These are phyloP conservation scores for Tolypocladium pustulatum DNA, from an alignment of 2,329 filamentous ascomycete genomes.

Conservation along the genomic window DNA sequence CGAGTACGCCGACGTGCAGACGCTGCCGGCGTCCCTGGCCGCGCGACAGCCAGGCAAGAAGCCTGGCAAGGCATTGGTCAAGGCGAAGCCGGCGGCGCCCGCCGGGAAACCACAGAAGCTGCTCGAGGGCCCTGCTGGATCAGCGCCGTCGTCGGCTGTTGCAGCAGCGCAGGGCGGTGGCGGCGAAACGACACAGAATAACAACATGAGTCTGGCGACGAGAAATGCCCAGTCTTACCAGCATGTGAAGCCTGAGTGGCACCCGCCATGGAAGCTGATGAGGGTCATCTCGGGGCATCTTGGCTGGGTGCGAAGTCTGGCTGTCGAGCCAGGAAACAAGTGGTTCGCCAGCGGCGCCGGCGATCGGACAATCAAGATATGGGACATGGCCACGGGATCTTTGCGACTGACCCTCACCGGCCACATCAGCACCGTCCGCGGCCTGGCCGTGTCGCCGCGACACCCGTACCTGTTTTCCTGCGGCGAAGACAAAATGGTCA, in stretches of 20 bases:
- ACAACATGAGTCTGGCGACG: slow-evolving; percentile 21
- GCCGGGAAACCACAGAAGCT: slow-evolving; percentile 22
- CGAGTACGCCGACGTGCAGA: slow-evolving; percentile 71
- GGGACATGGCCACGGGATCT: slow-evolving; percentile 86
- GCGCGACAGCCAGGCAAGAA: slow-evolving; percentile 58
- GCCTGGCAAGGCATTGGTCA: slow-evolving; percentile 15
- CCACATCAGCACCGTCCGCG: slow-evolving; percentile 87
- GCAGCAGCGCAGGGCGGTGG: slow-evolving; percentile 7
- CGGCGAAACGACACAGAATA: slow-evolving; percentile 6
- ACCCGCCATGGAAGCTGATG: slow-evolving; percentile 97
- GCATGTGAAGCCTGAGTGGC: slow-evolving; percentile 77
- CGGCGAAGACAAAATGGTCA: slow-evolving; percentile 99
- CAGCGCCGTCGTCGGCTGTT: slow-evolving; percentile 24
- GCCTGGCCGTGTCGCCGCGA: slow-evolving; percentile 80
- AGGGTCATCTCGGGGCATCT: slow-evolving; percentile 93
- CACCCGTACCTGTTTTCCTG: slow-evolving; percentile 98
- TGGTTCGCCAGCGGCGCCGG: slow-evolving; percentile 97
- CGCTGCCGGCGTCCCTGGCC: slow-evolving; percentile 66
- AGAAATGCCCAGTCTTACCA: slow-evolving; percentile 18
- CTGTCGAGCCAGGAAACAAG: slow-evolving; percentile 91
- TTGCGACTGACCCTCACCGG: slow-evolving; percentile 80
- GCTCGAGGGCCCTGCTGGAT: slow-evolving; percentile 28
- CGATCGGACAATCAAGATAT: slow-evolving; percentile 96
- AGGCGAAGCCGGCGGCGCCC: slow-evolving; percentile 18
- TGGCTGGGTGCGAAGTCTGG: slow-evolving; percentile 83